A percentile compares a stretch with the other conserved stretches of the same genome.
These are phyloP conservation scores for Boechera stricta DNA, from an alignment of 345 rosid species.

Conservation along the genomic window DNA sequence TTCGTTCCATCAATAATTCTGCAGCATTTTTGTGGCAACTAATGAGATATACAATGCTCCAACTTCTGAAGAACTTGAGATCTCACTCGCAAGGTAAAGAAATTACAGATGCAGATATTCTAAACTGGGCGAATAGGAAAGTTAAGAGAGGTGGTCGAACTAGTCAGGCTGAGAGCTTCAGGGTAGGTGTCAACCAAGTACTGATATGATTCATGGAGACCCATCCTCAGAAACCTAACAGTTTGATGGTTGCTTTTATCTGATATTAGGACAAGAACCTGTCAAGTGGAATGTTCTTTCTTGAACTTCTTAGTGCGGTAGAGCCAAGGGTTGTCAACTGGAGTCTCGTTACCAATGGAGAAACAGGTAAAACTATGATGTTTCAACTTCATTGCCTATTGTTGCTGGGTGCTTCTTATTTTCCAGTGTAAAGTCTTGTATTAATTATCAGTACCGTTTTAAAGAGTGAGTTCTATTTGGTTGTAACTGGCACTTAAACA, in stretches of 20 bases:
- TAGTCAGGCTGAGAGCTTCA: constrained; percentile 87
- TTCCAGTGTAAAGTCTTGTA: constrained; percentile 6
- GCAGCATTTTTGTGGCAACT: constrained; percentile 96
- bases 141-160: constrained; percentile 77
- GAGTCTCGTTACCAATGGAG: constrained; percentile 84
- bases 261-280: constrained; percentile 73
- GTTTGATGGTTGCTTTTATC: constrained; percentile 30
- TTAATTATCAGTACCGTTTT: background rate
- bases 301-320: constrained; percentile 86
- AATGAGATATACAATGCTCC: constrained; percentile 96
- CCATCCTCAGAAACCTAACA: constrained; percentile 26
- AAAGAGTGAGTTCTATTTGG: constrained; percentile 10
- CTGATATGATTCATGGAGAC: background rate
- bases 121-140: constrained; percentile 87
- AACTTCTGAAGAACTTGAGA: constrained; percentile 91
- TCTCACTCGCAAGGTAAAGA: constrained; percentile 91
- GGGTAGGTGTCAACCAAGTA: constrained; percentile 55
- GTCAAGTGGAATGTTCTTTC: constrained; percentile 81
- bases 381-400: constrained; percentile 8
- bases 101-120: constrained; percentile 85
- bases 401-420: background rate
- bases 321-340: constrained; percentile 97
- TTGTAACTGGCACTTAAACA: constrained; percentile 49
- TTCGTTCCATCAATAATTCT: constrained; percentile 21
- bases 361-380: constrained; percentile 60